A percentile compares a stretch with the other conserved stretches of the same genome.
Conservation (phyloP, 2,329 filamentous ascomycete species). For the Colletotrichum horii region DNA sequence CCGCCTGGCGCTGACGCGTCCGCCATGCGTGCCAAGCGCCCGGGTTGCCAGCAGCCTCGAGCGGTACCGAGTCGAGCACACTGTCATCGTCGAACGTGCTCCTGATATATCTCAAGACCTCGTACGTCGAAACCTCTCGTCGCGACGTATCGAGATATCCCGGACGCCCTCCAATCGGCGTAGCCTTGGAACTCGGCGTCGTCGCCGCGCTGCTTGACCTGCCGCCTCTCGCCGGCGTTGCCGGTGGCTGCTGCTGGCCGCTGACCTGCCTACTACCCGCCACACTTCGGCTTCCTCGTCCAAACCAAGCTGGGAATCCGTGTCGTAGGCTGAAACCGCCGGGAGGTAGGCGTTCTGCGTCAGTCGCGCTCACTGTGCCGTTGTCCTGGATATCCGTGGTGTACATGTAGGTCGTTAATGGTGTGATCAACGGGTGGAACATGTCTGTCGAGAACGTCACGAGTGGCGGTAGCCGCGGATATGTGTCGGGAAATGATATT, state of each 20-base stretch:
- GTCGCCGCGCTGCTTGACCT: constrained; percentile 26
- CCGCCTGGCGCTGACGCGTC: constrained; percentile 52
- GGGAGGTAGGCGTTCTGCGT: constrained; percentile 82
- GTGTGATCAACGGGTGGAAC: constrained; percentile 92
- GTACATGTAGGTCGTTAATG: constrained; percentile 93
- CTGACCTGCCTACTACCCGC: constrained; percentile 44
- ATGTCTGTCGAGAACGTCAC: constrained; percentile 92
- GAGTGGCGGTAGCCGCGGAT: constrained; percentile 79
- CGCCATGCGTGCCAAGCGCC: constrained; percentile 96
- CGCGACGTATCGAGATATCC: constrained; percentile 47
- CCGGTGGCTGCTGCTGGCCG: constrained; percentile 37
- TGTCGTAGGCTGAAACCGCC: constrained; percentile 90
- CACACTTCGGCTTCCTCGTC: constrained; percentile 54
- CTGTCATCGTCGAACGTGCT: constrained; percentile 80
- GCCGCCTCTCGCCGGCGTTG: constrained; percentile 27
- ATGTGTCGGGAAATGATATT: constrained; percentile 82
- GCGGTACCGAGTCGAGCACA: constrained; percentile 78
- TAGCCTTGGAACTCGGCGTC: constrained; percentile 35
- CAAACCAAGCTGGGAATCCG: constrained; percentile 91
- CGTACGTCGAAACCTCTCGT: constrained; percentile 61
- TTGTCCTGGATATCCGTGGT: constrained; percentile 77
- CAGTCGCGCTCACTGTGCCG: constrained; percentile 81
- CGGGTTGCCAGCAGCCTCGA: constrained; percentile 85
- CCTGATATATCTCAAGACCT: constrained; percentile 80
- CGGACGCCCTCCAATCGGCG: constrained; percentile 31